Evolutionary conservation across 73 alveolate species (phyloP), one percentile per base, ranked within the genome.

Genomic region (Breviolum minutum): DNA sequence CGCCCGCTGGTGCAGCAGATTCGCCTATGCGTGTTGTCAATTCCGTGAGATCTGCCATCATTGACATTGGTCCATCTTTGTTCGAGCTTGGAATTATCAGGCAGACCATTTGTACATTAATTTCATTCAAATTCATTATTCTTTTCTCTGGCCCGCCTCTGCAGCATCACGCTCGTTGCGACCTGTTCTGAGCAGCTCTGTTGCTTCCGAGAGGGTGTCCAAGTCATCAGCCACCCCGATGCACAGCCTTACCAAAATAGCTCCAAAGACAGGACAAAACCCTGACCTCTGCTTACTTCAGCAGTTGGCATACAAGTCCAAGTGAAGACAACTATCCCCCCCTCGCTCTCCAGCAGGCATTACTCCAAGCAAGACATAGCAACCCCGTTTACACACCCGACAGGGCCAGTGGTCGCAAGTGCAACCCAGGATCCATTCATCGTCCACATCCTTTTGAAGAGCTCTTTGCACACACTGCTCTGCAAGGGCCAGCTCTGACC

Each of bases 351-450:
- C 54, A 40, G 54, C 54, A 40, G 54, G 54, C 54, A 40, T 40
- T 40, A 40, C 54, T 40, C 54, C 54, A 40, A 40, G 54, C 54
- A 40, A 40, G 54, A 40, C 54, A n/a, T n/a, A n/a, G n/a, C n/a
- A n/a, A n/a, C 54, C 54, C 54, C 3, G 54, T 40, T 0, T 40
- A 40, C 54, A 40, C 5, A 40, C 54, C 54, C 54, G 54, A 40
- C 54, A 40, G 54, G 3, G 54, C 54, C 54, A 40, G 54, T 40
- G 54, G 54, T 40, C 63, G 14, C 90, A 81, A 29, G n/a, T 83
- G 92, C 76, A 83, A 69, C 48, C 86, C n/a, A 73, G 82, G 95
- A 70, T 40, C 95, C 95, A 88, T 19, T 88, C 95, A 32, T 70
- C 95, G 22, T 88, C 95, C 6, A 68, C 48, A 24, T 70, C 85